Evolutionary conservation across 257 asterid species (phyloP).

Genomic region (Gentiana macrophylla): DNA sequence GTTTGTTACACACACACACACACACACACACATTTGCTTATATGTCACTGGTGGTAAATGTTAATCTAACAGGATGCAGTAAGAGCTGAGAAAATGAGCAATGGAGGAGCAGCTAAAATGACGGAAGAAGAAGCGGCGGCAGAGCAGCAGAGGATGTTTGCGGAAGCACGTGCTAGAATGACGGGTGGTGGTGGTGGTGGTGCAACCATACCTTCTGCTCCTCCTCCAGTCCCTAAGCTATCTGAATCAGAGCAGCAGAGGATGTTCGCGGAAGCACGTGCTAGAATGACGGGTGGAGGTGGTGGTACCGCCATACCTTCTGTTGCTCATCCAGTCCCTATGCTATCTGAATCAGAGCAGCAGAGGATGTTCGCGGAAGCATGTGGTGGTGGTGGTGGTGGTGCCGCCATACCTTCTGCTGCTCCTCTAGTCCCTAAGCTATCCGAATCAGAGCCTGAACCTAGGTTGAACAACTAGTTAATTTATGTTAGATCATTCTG

Average conservation of each 20-base stretch:
- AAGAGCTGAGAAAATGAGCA: conserved; percentile 63
- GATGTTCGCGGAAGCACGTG: conserved; percentile 51
- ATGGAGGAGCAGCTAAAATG: conserved; percentile 56
- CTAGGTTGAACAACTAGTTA: too few species aligned
- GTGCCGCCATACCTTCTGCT: too few species aligned
- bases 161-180: conserved; percentile 95
- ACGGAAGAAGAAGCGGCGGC: conserved; percentile 80
- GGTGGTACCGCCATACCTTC: conserved; percentile 12
- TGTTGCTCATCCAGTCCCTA: too few species aligned
- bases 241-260: conserved; percentile 37
- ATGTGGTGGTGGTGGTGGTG: too few species aligned
- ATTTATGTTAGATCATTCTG: too few species aligned
- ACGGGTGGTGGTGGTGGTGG: conserved; percentile 42
- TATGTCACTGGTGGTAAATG: too few species aligned
- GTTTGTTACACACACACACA: not conserved
- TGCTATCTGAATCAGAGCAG: too few species aligned
- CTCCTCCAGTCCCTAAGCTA: conserved; percentile 37
- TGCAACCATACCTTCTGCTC: conserved; percentile 10
- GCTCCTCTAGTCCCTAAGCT: too few species aligned
- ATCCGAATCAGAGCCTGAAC: too few species aligned
- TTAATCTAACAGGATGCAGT: conserved; percentile 49
- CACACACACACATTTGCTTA: not conserved
- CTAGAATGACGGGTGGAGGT: conserved; percentile 81
- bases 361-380: conserved; percentile 29
- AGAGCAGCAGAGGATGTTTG: conserved; percentile 97